phyloP scores from a whole-genome alignment of 441 rosid genomes.

The Erysimum pusillum region DNA sequence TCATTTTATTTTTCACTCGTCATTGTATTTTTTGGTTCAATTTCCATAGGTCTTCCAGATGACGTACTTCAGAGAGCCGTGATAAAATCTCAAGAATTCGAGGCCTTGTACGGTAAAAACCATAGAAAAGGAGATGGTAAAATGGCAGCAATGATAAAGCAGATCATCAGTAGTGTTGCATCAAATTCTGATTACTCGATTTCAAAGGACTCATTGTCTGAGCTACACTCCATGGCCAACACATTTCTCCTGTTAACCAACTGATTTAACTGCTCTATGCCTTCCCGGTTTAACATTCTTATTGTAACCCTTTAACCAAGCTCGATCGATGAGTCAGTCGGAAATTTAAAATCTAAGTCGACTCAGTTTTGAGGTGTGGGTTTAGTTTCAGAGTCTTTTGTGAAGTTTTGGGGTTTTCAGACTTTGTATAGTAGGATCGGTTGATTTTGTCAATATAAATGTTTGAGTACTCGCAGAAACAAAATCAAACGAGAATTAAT shows the following conservation, averaged over 20 bases:
- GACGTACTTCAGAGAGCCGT: constrained; percentile 75
- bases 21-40: constrained; percentile 15
- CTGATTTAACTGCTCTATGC: constrained; percentile 28
- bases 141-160: constrained; percentile 51
- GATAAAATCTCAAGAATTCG: constrained; percentile 79
- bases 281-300: background rate
- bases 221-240: constrained; percentile 64
- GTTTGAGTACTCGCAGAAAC: constrained; percentile 11
- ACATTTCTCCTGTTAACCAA: constrained; percentile 45
- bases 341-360: constrained; percentile 3
- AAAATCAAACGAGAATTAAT: background rate
- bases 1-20: background rate
- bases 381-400: constrained; percentile 1
- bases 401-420: constrained; percentile 1
- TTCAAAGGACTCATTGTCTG: constrained; percentile 45
- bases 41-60: constrained; percentile 77
- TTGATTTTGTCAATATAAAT: constrained; percentile 25
- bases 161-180: constrained; percentile 50
- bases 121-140: constrained; percentile 41
- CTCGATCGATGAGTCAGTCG: background rate
- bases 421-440: constrained; percentile 23
- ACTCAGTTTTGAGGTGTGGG: background rate
- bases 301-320: background rate
- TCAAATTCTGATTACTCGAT: constrained; percentile 37
- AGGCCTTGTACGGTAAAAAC: constrained; percentile 62